Evolutionary conservation across 306 rosid species (phyloP).

Genomic region (Gynostemma pentaphyllum): DNA sequence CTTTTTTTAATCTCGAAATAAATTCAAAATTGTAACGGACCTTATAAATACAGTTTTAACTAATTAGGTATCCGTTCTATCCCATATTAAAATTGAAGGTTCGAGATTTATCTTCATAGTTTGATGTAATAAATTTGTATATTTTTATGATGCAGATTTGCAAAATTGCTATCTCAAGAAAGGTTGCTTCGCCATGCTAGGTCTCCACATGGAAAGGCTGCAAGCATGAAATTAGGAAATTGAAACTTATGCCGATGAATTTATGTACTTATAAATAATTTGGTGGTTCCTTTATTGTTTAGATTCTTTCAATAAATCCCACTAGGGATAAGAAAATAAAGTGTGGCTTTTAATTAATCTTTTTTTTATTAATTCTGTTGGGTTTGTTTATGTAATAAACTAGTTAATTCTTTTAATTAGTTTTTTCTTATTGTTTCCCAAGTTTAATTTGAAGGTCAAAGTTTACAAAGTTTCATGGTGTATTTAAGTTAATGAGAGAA

Average conservation of each 20-base stretch:
- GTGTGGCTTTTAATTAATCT: not conserved
- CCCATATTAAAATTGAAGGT: not conserved
- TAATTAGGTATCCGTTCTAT: too few species aligned
- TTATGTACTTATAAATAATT: not conserved
- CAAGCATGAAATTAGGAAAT: not conserved
- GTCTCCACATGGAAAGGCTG: constrained; percentile 14
- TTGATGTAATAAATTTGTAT: not conserved
- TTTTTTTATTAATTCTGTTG: not conserved
- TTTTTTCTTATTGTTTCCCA: not conserved
- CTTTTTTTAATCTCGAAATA: too few species aligned
- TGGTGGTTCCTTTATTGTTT: not conserved
- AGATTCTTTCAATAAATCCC: not conserved
- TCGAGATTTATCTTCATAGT: not conserved
- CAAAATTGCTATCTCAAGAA: constrained; percentile 36
- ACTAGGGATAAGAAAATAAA: not conserved
- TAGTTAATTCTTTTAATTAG: not conserved
- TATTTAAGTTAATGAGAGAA: too few species aligned
- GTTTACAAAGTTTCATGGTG: too few species aligned
- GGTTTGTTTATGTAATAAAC: not conserved
- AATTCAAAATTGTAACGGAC: too few species aligned
- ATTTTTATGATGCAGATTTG: constrained; percentile 25
- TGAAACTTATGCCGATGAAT: not conserved
- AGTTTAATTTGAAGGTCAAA: too few species aligned
- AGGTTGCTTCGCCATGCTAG: constrained; percentile 24
- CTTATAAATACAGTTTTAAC: too few species aligned